phyloP scores from a whole-genome alignment of 1,284 basidiomycete genomes.

The Ustilago hordei region DNA sequence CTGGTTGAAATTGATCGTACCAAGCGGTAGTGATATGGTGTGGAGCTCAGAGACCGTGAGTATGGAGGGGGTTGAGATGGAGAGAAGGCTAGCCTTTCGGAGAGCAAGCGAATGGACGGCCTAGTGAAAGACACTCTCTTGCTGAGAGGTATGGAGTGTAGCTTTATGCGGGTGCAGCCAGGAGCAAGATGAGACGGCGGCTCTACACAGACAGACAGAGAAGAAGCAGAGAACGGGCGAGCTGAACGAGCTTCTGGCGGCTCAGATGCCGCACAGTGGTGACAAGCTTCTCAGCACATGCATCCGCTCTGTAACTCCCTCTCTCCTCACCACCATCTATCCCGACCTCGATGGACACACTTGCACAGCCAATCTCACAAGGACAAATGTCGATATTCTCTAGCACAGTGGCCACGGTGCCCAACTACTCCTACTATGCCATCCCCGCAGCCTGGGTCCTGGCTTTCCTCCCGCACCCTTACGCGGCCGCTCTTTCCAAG shows the following conservation, averaged over 20 bases:
- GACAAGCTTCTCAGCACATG: not conserved
- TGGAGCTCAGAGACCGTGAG: not conserved
- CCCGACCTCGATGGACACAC: not conserved
- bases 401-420: slow-evolving; percentile 7
- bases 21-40: not conserved
- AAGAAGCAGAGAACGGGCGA: too few species aligned
- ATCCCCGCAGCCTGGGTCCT: slow-evolving; percentile 43
- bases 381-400: slow-evolving; percentile 32
- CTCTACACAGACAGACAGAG: too few species aligned
- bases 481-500: slow-evolving; percentile 15
- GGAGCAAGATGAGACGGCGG: not conserved
- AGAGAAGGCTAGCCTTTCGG: not conserved
- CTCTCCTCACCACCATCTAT: not conserved
- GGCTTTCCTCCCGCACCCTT: slow-evolving; percentile 37
- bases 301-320: not conserved
- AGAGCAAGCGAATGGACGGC: not conserved
- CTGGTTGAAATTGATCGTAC: not conserved
- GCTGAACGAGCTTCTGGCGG: too few species aligned
- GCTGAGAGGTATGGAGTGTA: not conserved
- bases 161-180: not conserved
- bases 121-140: not conserved
- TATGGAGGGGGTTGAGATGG: not conserved
- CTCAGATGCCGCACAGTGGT: not conserved
- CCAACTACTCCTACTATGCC: slow-evolving; percentile 47
- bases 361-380: not conserved